Conservation (phyloP, 805 yeast species). For the Starmerella etchellsii region DNA sequence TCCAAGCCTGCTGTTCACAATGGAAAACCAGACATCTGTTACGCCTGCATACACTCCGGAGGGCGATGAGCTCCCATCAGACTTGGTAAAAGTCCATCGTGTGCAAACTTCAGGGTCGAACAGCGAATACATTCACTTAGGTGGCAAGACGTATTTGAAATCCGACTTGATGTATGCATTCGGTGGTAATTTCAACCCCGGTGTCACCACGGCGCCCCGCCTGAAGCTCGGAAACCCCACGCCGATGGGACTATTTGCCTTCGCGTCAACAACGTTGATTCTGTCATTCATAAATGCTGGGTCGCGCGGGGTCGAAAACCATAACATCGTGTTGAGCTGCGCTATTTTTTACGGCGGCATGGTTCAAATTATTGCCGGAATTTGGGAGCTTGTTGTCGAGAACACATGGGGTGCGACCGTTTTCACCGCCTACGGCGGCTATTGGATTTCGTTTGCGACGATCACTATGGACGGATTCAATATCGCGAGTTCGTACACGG, state of each 20-base stretch:
- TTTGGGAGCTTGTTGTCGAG: slow-evolving; percentile 54
- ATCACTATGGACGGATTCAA: slow-evolving; percentile 41
- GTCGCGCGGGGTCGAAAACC: slow-evolving; percentile 43
- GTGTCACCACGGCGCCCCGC: slow-evolving; percentile 30
- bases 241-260: slow-evolving; percentile 48
- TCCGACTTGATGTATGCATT: slow-evolving; percentile 46
- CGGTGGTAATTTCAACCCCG: slow-evolving; percentile 43
- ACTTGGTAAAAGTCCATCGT: slow-evolving; percentile 5
- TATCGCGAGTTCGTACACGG: slow-evolving; percentile 33
- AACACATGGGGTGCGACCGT: slow-evolving; percentile 53
- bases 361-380: slow-evolving; percentile 50
- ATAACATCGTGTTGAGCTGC: slow-evolving; percentile 45
- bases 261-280: slow-evolving; percentile 51
- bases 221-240: slow-evolving; percentile 51
- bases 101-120: slow-evolving; percentile 16
- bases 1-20: no score
- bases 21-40: no score
- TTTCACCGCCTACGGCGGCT: slow-evolving; percentile 38
- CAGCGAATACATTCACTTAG: slow-evolving; percentile 26
- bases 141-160: slow-evolving; percentile 33
- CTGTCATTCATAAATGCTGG: slow-evolving; percentile 40
- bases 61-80: no score
- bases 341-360: slow-evolving; percentile 55
- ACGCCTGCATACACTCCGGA: no score
- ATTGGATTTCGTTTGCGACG: slow-evolving; percentile 55